Conservation (phyloP, 768 basidiomycete genomes). For the Rhizopogon rudus region DNA sequence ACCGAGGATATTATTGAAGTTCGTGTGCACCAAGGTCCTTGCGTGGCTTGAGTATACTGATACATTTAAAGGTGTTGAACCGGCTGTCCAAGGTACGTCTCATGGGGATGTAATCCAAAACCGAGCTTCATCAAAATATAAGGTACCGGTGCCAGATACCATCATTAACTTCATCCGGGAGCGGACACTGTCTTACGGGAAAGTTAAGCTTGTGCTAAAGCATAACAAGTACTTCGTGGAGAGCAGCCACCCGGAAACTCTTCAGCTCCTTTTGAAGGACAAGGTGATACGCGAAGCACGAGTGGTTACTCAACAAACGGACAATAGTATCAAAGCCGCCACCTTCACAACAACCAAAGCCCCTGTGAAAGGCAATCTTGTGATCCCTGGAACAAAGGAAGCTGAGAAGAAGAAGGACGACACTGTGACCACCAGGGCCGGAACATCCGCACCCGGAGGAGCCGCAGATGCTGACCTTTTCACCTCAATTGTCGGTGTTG, state of each 20-base stretch:
- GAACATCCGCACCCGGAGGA: conserved; percentile 21
- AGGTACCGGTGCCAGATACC: conserved; percentile 90
- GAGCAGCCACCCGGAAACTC: conserved; percentile 89
- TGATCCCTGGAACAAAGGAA: conserved; percentile 83
- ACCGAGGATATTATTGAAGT: conserved; percentile 99
- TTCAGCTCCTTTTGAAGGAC: conserved; percentile 86
- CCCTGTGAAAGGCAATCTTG: conserved; percentile 74
- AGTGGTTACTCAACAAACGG: conserved; percentile 61
- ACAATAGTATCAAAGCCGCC: conserved; percentile 70
- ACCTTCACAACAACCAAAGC: conserved; percentile 80
- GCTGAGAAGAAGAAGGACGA: conserved; percentile 69
- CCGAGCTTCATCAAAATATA: conserved; percentile 8
- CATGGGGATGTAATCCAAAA: conserved; percentile 1
- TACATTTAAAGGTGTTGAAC: conserved; percentile 59
- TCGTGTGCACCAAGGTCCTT: conserved; percentile 2
- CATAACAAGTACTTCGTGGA: conserved; percentile 98
- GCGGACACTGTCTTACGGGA: conserved; percentile 94
- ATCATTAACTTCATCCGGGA: conserved; percentile 87
- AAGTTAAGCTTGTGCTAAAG: conserved; percentile 96
- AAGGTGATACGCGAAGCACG: conserved; percentile 79
- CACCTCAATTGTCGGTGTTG: conserved; percentile 94
- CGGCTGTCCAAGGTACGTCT: conserved; percentile 61
- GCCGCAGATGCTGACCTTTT: conserved; percentile 74
- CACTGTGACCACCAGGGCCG: conserved; percentile 28
- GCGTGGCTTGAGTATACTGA: background rate